Base-by-base conservation (phyloP, 495 filamentous ascomycete species). In the Penicillium paradoxum region DNA sequence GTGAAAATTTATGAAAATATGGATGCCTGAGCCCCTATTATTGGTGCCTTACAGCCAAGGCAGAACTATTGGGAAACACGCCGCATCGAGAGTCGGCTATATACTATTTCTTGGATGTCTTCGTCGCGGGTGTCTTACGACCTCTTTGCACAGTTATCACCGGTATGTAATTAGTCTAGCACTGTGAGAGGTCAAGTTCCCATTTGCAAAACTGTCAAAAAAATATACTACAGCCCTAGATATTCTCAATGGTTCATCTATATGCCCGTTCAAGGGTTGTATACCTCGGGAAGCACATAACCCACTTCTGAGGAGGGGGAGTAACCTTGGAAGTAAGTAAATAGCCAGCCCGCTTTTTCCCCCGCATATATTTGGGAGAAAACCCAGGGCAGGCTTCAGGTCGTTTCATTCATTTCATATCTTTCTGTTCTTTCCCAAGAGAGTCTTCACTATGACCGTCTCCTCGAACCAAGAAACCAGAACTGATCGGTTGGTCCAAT, bases 401-500 rank as follows among this genome's bases (percentile, higher is more conserved):
- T 13, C 14, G 17, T 24, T 24, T 1, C 8, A 47, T 36, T 18
- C 5, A 13, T 22, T 11, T 27, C 24, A 42, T 45, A 48, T 17
- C 36, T 4, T 6, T 0, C 11, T 2, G n/a, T 10, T 27, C 33
- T n/a, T n/a, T n/a, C 24, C 7, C n/a, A 17, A 37, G 15, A 32
- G 6, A 41, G n/a, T 30, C n/a, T 32, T n/a, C 18, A 10, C 37
- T n/a, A 50, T 50, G 47, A 21, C 47, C 11, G 8, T 33, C 19
- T 5, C 24, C 15, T 30, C 34, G 2, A 41, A 14, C 7, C 25
- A 50, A 50, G 48, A 18, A 34, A 63, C 62, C 2, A 52, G 62
- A 41, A 66, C 61, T 10, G 58, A 66, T 39, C 55, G 33, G 18
- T 49, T 70, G 13, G 65, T 62, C 30, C 51, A 32, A 18, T 70